Percentiles rank a stretch among this genome's conserved stretches.
phyloP scores from a whole-genome alignment of 306 rosid species.

The Rosa rugosa region DNA sequence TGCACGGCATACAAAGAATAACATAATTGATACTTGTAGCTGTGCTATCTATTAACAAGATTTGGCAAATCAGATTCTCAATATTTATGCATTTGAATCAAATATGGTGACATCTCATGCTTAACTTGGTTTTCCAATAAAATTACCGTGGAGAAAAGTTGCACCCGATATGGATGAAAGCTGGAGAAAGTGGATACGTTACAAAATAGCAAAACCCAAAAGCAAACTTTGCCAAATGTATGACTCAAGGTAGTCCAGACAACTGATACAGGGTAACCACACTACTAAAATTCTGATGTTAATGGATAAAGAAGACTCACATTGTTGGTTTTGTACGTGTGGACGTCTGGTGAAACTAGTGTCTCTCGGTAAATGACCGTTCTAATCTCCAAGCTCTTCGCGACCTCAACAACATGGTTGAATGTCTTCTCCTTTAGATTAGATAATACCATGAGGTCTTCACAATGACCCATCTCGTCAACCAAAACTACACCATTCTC shows the following conservation, averaged over 20 bases:
- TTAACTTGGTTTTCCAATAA: neutral
- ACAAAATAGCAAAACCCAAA: too few species aligned
- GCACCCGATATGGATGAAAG: too few species aligned
- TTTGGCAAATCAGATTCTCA: neutral
- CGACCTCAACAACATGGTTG: neutral
- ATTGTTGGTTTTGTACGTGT: neutral
- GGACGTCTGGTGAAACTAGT: neutral
- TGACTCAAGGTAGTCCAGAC: too few species aligned
- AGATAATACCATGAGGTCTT: neutral
- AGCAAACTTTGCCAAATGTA: too few species aligned
- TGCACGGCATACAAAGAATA: neutral
- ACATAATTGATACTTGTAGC: neutral
- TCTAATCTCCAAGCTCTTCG: rapidly evolving
- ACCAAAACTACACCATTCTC: slow-evolving; percentile 1
- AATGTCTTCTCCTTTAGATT: neutral
- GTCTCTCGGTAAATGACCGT: neutral
- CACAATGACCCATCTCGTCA: neutral
- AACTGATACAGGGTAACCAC: neutral
- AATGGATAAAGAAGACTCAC: neutral
- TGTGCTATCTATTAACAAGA: too few species aligned
- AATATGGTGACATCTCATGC: too few species aligned
- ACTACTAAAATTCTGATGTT: neutral
- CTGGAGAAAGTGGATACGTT: neutral
- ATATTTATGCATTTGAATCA: neutral
- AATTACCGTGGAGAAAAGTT: neutral